Evolutionary conservation across 1,139 yeast species (phyloP).

Genomic region (Yamadazyma songkhlaensis): DNA sequence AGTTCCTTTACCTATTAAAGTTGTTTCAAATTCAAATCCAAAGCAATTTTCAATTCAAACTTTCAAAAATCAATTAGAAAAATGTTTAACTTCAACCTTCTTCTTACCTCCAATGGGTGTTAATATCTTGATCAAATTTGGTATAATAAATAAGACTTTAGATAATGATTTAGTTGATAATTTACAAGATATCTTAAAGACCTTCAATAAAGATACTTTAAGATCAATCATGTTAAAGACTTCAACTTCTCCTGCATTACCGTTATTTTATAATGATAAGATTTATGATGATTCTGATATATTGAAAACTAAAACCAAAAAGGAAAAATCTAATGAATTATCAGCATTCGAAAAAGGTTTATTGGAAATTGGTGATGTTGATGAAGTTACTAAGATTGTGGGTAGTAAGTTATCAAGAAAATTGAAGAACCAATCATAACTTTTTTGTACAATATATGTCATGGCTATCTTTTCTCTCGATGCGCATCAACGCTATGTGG

Average conservation of each 20-base stretch:
- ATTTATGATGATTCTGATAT: constrained; percentile 44
- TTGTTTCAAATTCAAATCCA: constrained; percentile 33
- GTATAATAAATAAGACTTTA: constrained; percentile 46
- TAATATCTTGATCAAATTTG: constrained; percentile 64
- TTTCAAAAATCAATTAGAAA: constrained; percentile 57
- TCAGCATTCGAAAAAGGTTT: constrained; percentile 72
- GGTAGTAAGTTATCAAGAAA: constrained; percentile 34
- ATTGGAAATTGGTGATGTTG: constrained; percentile 76
- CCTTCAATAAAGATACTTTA: constrained; percentile 42
- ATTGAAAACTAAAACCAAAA: constrained; percentile 22
- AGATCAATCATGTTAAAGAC: constrained; percentile 72
- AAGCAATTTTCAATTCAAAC: constrained; percentile 53
- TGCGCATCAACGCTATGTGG: too few species aligned
- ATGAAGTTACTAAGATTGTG: constrained; percentile 51
- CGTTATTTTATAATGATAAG: constrained; percentile 68
- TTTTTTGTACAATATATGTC: constrained; percentile 1
- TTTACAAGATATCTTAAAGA: constrained; percentile 51
- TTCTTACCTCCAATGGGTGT: constrained; percentile 76
- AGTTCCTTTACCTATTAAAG: constrained; percentile 69
- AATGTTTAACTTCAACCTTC: constrained; percentile 56
- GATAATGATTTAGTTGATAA: constrained; percentile 45
- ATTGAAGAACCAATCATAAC: constrained; percentile 9
- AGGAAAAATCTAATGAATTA: constrained; percentile 31
- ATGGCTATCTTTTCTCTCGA: too few species aligned
- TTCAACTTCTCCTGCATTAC: constrained; percentile 74